phyloP scores from a whole-genome alignment of 805 yeast genomes.

The Candida oleophila region DNA sequence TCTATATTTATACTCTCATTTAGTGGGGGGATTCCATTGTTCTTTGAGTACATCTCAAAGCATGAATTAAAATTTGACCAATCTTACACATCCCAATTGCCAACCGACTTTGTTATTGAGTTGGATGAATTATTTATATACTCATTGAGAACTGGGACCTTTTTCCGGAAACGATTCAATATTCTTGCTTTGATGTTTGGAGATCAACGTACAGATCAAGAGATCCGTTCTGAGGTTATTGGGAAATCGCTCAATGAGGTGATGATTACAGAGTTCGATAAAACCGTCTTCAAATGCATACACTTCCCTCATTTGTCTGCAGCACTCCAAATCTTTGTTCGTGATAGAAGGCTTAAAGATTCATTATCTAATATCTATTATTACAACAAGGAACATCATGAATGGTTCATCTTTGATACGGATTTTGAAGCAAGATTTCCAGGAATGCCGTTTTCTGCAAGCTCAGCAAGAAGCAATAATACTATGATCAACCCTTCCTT shows the following conservation, averaged over 20 bases:
- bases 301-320: slow-evolving; percentile 22
- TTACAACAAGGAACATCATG: slow-evolving; percentile 16
- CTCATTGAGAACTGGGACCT: slow-evolving; percentile 9
- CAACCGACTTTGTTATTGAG: neutral
- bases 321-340: neutral
- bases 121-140: neutral
- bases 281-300: slow-evolving; percentile 10
- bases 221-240: slow-evolving; percentile 5
- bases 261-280: slow-evolving; percentile 18
- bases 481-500: neutral
- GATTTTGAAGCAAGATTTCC: too few species aligned
- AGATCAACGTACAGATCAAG: slow-evolving; percentile 10
- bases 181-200: slow-evolving; percentile 16
- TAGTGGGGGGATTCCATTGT: slow-evolving; percentile 19
- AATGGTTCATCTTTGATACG: slow-evolving; percentile 12
- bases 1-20: slow-evolving; percentile 21
- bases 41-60: slow-evolving; percentile 2
- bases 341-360: neutral
- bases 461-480: neutral
- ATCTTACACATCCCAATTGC: neutral
- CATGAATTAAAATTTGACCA: neutral
- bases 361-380: slow-evolving; percentile 6
- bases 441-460: too few species aligned
- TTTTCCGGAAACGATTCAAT: slow-evolving; percentile 21
- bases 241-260: slow-evolving; percentile 18